A percentile compares a stretch with the other conserved stretches of the same genome.
These are phyloP conservation scores for Nymphaea thermarum DNA, from an alignment of 164 flowering plant species.

Conservation along the genomic window DNA sequence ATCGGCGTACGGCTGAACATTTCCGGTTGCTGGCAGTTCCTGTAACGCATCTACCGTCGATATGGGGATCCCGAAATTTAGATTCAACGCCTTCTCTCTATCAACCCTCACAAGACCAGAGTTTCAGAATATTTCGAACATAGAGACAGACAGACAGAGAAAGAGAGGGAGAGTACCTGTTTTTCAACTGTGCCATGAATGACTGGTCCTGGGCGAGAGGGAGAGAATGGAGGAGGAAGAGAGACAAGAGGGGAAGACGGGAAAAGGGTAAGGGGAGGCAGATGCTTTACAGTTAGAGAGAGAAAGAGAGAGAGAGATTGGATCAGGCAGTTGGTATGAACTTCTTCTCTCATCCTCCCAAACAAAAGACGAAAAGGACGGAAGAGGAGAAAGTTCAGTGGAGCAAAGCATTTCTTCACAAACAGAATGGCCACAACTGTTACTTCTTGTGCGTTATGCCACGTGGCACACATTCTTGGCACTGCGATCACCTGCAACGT, in stretches of 20 bases:
- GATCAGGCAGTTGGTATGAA: slow-evolving; percentile 1
- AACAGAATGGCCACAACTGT: too few relatives aligned
- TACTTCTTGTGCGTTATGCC: too few relatives aligned
- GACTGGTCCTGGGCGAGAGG: slow-evolving; percentile 22
- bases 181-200: not conserved
- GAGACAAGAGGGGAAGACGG: slow-evolving; percentile 1
- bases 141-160: not conserved
- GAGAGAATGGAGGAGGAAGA: not conserved
- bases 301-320: slow-evolving; percentile 1
- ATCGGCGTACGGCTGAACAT: slow-evolving; percentile 12
- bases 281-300: slow-evolving; percentile 13
- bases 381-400: too few relatives aligned
- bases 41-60: not conserved
- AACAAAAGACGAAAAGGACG: too few relatives aligned
- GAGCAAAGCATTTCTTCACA: too few relatives aligned
- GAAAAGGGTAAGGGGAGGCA: slow-evolving; percentile 2
- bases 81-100: slow-evolving; percentile 21
- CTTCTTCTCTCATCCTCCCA: not conserved
- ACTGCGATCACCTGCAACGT: too few relatives aligned
- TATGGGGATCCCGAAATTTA: slow-evolving; percentile 11
- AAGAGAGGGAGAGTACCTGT: not conserved
- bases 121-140: not conserved
- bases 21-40: slow-evolving; percentile 3
- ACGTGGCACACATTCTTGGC: too few relatives aligned
- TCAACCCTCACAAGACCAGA: slow-evolving; percentile 1